A percentile compares a stretch with the other conserved stretches of the same genome.
These are phyloP conservation scores for Emergomyces orientalis DNA, from an alignment of 2,329 filamentous ascomycete species.

Conservation along the genomic window DNA sequence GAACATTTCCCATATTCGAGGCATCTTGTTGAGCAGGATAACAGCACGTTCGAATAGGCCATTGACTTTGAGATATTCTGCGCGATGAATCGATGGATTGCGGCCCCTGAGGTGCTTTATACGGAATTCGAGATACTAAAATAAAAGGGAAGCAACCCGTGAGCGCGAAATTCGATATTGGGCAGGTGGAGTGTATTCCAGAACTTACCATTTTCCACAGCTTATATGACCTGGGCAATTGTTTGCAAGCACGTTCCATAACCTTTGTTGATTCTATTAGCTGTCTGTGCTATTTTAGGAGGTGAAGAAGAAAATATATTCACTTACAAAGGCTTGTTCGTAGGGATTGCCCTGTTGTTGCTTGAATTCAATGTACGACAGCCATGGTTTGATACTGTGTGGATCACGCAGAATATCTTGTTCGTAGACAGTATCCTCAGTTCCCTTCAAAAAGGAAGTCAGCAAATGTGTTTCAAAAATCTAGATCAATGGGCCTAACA, in stretches of 20 bases:
- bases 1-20: conserved; percentile 96
- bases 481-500: background rate
- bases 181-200: background rate
- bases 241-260: conserved; percentile 81
- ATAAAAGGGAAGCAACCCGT: conserved; percentile 8
- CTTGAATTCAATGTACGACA: conserved; percentile 89
- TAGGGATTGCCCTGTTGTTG: conserved; percentile 70
- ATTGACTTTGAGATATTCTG: conserved; percentile 89
- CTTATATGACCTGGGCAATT: conserved; percentile 92
- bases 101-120: conserved; percentile 70
- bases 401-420: conserved; percentile 84
- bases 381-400: conserved; percentile 84
- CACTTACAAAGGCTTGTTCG: conserved; percentile 67
- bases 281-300: background rate
- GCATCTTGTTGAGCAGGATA: conserved; percentile 97
- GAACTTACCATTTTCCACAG: conserved; percentile 79
- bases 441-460: conserved; percentile 48
- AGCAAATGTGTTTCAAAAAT: conserved; percentile 54
- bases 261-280: conserved; percentile 35
- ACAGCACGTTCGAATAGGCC: conserved; percentile 85
- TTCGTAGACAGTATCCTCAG: conserved; percentile 91
- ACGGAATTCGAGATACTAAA: conserved; percentile 76
- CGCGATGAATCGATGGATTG: conserved; percentile 68
- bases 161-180: background rate
- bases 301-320: background rate